Evolutionary conservation across 345 rosid genomes (phyloP).

Genomic region (Moringa oleifera): DNA sequence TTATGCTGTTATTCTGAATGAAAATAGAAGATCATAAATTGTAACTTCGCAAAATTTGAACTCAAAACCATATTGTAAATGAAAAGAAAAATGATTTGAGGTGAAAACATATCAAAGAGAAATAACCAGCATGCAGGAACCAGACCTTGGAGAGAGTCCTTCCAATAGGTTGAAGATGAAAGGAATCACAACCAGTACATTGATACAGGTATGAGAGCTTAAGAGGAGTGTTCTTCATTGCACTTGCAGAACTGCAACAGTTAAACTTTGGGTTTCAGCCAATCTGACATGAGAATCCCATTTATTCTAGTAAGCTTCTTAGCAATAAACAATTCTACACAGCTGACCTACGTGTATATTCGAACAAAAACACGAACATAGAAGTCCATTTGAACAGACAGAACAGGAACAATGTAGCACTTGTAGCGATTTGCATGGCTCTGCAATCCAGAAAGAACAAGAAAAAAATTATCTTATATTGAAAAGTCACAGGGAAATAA

Average conservation of each 20-base stretch:
- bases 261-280: constrained; percentile 18
- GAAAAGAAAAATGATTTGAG: too few species aligned
- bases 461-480: constrained; percentile 10
- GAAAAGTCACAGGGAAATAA: too few species aligned
- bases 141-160: constrained; percentile 83
- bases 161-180: constrained; percentile 90
- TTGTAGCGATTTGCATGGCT: constrained; percentile 99
- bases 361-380: constrained; percentile 97
- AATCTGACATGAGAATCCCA: constrained; percentile 3
- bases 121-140: constrained; percentile 1
- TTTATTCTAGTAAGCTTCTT: neutral
- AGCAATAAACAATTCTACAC: too few species aligned
- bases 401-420: constrained; percentile 92
- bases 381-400: constrained; percentile 94
- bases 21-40: neutral
- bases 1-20: constrained; percentile 72
- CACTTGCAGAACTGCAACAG: constrained; percentile 86
- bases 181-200: constrained; percentile 96
- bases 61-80: too few species aligned
- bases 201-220: constrained; percentile 97
- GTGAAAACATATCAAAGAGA: neutral
- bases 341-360: constrained; percentile 68
- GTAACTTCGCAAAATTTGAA: too few species aligned
- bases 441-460: constrained; percentile 35
- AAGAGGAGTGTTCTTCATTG: constrained; percentile 97